phyloP scores from a whole-genome alignment of 768 basidiomycete genomes.

The Royoungia palumana region DNA sequence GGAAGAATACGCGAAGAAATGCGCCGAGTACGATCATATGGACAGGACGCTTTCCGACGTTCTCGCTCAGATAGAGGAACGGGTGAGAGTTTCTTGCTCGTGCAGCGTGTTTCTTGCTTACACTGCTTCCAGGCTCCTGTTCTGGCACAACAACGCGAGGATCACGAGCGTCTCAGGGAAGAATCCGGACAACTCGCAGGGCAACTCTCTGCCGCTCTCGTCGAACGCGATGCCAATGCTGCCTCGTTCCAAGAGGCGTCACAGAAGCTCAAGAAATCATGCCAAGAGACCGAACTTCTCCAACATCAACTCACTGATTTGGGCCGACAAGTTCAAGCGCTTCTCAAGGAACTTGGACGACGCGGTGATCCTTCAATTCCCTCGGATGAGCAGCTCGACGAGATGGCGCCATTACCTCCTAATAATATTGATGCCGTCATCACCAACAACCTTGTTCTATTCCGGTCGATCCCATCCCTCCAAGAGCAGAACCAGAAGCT shows the following conservation, averaged over 20 bases:
- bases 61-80: slow-evolving; percentile 86
- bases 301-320: slow-evolving; percentile 79
- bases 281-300: slow-evolving; percentile 62
- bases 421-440: slow-evolving; percentile 76
- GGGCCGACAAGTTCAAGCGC: slow-evolving; percentile 75
- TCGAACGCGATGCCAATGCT: slow-evolving; percentile 69
- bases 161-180: slow-evolving; percentile 79
- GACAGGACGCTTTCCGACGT: slow-evolving; percentile 76
- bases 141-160: slow-evolving; percentile 82
- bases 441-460: slow-evolving; percentile 84
- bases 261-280: slow-evolving; percentile 58
- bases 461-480: slow-evolving; percentile 73
- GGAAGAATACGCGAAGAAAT: slow-evolving; percentile 75
- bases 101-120: not conserved
- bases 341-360: slow-evolving; percentile 79
- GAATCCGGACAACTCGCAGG: slow-evolving; percentile 79
- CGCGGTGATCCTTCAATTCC: slow-evolving; percentile 81
- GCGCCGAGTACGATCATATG: slow-evolving; percentile 81
- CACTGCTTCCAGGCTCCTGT: slow-evolving; percentile 68
- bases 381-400: slow-evolving; percentile 56
- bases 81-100: slow-evolving; percentile 41
- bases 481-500: slow-evolving; percentile 92
- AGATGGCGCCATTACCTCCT: slow-evolving; percentile 43
- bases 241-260: slow-evolving; percentile 53
- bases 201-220: slow-evolving; percentile 71